Conservation (phyloP, 371 early-diverging fungal genomes). For the Synchytrium microbalum region DNA sequence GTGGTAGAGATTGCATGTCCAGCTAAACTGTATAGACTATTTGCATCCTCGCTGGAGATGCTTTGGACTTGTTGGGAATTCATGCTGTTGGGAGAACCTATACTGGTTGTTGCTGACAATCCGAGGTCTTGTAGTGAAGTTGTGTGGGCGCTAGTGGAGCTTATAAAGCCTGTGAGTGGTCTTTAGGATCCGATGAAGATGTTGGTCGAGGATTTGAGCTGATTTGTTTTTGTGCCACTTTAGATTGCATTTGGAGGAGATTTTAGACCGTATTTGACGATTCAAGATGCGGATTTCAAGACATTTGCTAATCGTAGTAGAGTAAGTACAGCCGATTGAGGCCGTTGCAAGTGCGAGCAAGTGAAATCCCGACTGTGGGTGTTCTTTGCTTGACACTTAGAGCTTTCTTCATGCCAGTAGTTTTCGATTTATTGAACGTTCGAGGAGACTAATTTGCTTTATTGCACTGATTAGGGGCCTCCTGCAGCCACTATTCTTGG, state of each 20-base stretch:
- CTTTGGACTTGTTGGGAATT: slow-evolving; percentile 92
- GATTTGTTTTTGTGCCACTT: background rate
- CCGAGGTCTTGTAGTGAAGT: slow-evolving; percentile 82
- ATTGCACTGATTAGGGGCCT: slow-evolving; percentile 15
- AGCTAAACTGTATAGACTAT: slow-evolving; percentile 62
- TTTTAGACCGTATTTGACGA: slow-evolving; percentile 92
- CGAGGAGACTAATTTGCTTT: slow-evolving; percentile 1
- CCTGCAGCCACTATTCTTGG: slow-evolving; percentile 82
- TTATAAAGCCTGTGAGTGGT: slow-evolving; percentile 80
- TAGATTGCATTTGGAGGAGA: slow-evolving; percentile 91
- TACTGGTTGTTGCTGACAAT: slow-evolving; percentile 81
- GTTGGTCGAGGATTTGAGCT: too few species aligned
- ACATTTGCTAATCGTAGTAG: slow-evolving; percentile 55
- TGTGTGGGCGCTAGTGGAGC: slow-evolving; percentile 75
- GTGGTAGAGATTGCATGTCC: slow-evolving; percentile 19
- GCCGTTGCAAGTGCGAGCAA: too few species aligned
- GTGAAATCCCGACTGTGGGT: too few species aligned
- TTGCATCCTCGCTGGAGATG: slow-evolving; percentile 66
- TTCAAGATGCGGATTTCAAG: slow-evolving; percentile 89
- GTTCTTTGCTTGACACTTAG: background rate
- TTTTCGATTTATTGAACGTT: slow-evolving; percentile 7
- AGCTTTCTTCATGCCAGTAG: slow-evolving; percentile 2
- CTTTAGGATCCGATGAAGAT: background rate
- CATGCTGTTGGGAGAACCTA: slow-evolving; percentile 84
- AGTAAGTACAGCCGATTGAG: slow-evolving; percentile 23